Conservation (phyloP, 73 alveolate genomes). For the Strombidium stylifer region DNA sequence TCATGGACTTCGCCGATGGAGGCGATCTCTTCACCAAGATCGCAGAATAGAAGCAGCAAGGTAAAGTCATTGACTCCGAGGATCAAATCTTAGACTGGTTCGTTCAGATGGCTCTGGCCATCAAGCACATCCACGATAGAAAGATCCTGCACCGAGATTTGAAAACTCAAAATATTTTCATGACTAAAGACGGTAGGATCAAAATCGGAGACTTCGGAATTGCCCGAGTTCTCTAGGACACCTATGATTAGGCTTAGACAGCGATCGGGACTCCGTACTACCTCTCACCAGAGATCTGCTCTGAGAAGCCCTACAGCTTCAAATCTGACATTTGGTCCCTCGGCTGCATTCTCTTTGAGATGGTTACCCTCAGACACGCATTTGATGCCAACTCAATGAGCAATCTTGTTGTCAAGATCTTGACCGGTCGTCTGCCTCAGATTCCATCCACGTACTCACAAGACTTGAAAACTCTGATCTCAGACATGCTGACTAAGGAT, state of each 20-base stretch:
- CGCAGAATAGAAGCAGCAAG: constrained; percentile 67
- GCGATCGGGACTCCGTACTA: constrained; percentile 99
- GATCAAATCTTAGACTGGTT: constrained; percentile 95
- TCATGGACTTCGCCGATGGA: constrained; percentile 99
- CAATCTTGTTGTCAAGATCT: constrained; percentile 84
- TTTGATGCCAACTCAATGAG: constrained; percentile 97
- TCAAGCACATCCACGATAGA: constrained; percentile 96
- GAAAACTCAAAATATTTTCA: constrained; percentile 95
- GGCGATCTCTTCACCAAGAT: constrained; percentile 96
- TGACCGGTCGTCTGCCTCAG: constrained; percentile 85
- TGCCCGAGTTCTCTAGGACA: constrained; percentile 89
- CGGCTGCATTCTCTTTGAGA: constrained; percentile 98
- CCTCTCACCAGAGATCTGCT: constrained; percentile 98
- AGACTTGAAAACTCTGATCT: constrained; percentile 60
- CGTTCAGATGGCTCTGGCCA: constrained; percentile 96
- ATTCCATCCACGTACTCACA: constrained; percentile 68
- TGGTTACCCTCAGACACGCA: constrained; percentile 98
- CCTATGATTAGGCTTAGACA: constrained; percentile 97
- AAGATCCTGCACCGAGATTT: constrained; percentile 96
- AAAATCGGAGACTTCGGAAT: constrained; percentile 98
- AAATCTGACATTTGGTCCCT: constrained; percentile 99
- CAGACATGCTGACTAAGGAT: constrained; percentile 84
- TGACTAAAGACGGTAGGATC: constrained; percentile 87
- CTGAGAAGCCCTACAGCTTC: constrained; percentile 95
- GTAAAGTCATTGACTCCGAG: constrained; percentile 72